phyloP scores from a whole-genome alignment of 371 early-diverging fungal species.

The Lichtheimia ornata region DNA sequence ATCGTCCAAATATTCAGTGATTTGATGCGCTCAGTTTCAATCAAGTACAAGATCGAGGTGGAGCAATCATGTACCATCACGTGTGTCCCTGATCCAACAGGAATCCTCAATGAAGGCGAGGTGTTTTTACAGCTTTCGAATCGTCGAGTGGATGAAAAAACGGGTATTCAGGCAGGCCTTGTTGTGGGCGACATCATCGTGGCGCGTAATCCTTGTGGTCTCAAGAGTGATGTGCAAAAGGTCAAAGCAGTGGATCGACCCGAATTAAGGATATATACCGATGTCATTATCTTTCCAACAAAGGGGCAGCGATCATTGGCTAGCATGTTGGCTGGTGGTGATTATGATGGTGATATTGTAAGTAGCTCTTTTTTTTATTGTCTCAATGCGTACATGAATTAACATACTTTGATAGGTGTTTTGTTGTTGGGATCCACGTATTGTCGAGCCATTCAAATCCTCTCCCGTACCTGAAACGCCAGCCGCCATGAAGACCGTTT shows the following conservation, averaged over 20 bases:
- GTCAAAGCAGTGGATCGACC: slow-evolving; percentile 43
- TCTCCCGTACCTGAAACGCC: slow-evolving; percentile 21
- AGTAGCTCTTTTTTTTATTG: slow-evolving; percentile 4
- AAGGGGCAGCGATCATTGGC: slow-evolving; percentile 45
- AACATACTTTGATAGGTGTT: slow-evolving; percentile 32
- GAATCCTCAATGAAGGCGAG: slow-evolving; percentile 32
- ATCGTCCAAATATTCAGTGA: slow-evolving; percentile 37
- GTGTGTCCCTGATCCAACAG: slow-evolving; percentile 53
- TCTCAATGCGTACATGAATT: background rate
- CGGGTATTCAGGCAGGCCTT: slow-evolving; percentile 36
- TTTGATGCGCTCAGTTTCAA: slow-evolving; percentile 30
- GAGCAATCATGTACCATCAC: slow-evolving; percentile 46
- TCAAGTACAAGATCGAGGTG: slow-evolving; percentile 45
- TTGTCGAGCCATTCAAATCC: slow-evolving; percentile 32
- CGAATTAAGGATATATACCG: slow-evolving; percentile 38
- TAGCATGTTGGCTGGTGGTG: slow-evolving; percentile 49
- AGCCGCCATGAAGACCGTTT: slow-evolving; percentile 24
- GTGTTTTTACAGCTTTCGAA: slow-evolving; percentile 43
- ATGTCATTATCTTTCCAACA: slow-evolving; percentile 44
- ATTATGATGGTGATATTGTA: slow-evolving; percentile 59
- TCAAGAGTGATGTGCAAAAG: slow-evolving; percentile 48
- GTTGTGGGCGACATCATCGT: slow-evolving; percentile 46
- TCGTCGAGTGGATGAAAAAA: slow-evolving; percentile 37
- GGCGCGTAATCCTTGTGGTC: slow-evolving; percentile 46
- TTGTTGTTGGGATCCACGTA: slow-evolving; percentile 53